These are phyloP conservation scores for Beauveria sp. DNA, from an alignment of 2,329 filamentous ascomycete species.

Conservation along the genomic window DNA sequence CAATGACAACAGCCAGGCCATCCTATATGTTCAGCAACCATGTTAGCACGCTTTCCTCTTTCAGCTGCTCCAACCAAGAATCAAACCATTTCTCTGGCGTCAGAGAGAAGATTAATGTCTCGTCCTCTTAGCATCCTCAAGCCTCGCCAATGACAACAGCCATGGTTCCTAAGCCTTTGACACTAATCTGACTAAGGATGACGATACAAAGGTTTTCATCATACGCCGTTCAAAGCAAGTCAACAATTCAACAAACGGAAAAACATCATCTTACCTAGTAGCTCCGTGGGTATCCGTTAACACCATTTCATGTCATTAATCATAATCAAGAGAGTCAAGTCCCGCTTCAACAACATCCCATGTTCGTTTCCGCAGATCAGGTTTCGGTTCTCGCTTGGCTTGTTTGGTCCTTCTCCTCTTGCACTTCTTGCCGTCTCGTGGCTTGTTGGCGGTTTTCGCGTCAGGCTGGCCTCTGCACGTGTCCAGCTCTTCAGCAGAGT, in stretches of 20 bases:
- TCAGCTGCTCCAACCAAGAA: not conserved
- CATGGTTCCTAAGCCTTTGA: conserved; percentile 26
- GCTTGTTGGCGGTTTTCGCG: not conserved
- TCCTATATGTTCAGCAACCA: not conserved
- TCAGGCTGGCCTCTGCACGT: not conserved
- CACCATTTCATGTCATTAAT: conserved; percentile 51
- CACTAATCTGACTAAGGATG: conserved; percentile 84
- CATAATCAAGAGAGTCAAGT: conserved; percentile 53
- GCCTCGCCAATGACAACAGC: conserved; percentile 23
- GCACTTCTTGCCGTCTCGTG: conserved; percentile 19
- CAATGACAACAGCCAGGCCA: conserved; percentile 14
- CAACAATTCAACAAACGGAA: not conserved
- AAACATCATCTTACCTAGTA: conserved; percentile 5
- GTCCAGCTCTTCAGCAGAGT: conserved; percentile 13
- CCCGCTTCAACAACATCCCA: conserved; percentile 60
- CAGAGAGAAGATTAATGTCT: conserved; percentile 51
- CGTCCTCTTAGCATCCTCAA: conserved; percentile 34
- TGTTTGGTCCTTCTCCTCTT: conserved; percentile 33
- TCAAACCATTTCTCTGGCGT: conserved; percentile 17
- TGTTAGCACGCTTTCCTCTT: not conserved
- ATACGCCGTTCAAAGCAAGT: conserved; percentile 32
- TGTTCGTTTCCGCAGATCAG: conserved; percentile 57
- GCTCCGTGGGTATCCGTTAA: conserved; percentile 17
- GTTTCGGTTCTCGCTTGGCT: conserved; percentile 41
- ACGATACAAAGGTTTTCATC: conserved; percentile 88